Evolutionary conservation across 768 basidiomycete species (phyloP), one percentile per base, ranked within the genome.

Genomic region (Pisolithus marmoratus): DNA sequence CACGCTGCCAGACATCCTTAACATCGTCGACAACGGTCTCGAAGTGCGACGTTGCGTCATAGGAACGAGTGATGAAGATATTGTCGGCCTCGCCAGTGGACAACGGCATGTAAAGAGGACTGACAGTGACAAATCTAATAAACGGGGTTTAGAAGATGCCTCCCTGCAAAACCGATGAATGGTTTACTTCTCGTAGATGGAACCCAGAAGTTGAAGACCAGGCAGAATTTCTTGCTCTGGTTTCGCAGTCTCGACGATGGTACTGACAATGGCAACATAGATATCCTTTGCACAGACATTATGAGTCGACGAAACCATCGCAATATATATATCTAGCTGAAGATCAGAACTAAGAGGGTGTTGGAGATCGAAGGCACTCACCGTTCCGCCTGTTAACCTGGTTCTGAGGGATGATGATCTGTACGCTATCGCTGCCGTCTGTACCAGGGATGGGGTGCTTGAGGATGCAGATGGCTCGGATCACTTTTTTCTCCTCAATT

Each of bases 11-110:
- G 38, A 98, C 91, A 69, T 97, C 90, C 55, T 88, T 86, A 36
- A 99, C 96, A 54, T 99, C 95, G 48, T 97, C 93, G 23, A 95
- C 92, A 44, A 98, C 94, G 24, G 92, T 96, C 78, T 99, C 96
- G 68, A 99, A 98, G 74, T 99, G 96, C 26, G 91, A 94, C 11
- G 96, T 97, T 8, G 96, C 95, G 66, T 99, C 96, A 72, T 98
- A 99, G 15, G 94, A 96, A 50, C 87, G 87, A 50, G 96, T 99
- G 73, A 99, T 85, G 77, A 90, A 99, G 67, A 99, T 90, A 67
- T 92, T 89, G 75, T 99, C 94, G 42, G 74, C 71, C 55, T 80
- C 65, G 52, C 96, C 96, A 38, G 80, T 70, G 43, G 88, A 78
- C 4, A 94, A 93, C 7, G 96, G 94, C 24, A 85, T 87, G 74